Percentiles rank a stretch among this genome's conserved stretches.
These are phyloP conservation scores for Orbilia blumenaviensis DNA, from an alignment of 2,329 filamentous ascomycete species.

Conservation along the genomic window DNA sequence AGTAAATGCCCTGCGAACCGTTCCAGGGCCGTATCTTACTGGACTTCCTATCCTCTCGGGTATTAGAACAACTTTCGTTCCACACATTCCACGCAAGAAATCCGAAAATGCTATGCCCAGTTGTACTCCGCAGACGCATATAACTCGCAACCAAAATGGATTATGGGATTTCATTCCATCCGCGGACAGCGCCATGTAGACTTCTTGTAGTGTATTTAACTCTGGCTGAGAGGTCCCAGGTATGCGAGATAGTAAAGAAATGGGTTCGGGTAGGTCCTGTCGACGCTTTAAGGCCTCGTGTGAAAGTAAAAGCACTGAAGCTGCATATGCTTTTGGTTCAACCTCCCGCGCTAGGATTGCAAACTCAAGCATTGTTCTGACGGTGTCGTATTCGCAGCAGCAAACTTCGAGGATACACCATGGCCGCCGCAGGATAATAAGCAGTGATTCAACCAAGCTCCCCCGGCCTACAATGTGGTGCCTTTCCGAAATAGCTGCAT, in stretches of 20 bases:
- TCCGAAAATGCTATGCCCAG: slow-evolving; percentile 37
- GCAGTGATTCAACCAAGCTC: slow-evolving; percentile 19
- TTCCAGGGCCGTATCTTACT: slow-evolving; percentile 7
- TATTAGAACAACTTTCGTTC: slow-evolving; percentile 22
- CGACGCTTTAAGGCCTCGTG: slow-evolving; percentile 20
- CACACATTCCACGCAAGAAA: slow-evolving; percentile 21
- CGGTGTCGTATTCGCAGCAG: slow-evolving; percentile 29
- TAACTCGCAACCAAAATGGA: slow-evolving; percentile 40
- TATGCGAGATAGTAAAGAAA: background rate
- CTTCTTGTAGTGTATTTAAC: slow-evolving; percentile 9
- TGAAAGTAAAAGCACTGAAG: slow-evolving; percentile 16
- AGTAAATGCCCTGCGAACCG: slow-evolving; percentile 17
- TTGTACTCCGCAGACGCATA: slow-evolving; percentile 36
- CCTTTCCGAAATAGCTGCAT: slow-evolving; percentile 17
- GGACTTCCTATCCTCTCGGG: slow-evolving; percentile 9
- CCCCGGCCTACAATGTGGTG: slow-evolving; percentile 28
- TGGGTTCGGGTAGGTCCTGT: background rate
- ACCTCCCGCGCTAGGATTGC: slow-evolving; percentile 9
- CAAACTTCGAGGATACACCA: slow-evolving; percentile 47
- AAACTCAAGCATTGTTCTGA: slow-evolving; percentile 14
- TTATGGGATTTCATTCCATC: slow-evolving; percentile 36
- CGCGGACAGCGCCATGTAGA: slow-evolving; percentile 14
- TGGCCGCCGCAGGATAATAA: slow-evolving; percentile 23
- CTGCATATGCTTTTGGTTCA: slow-evolving; percentile 23
- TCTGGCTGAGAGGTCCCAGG: background rate